Evolutionary conservation across 2,329 filamentous ascomycete species (phyloP).

Genomic region (Coniochaeta pulveracea): DNA sequence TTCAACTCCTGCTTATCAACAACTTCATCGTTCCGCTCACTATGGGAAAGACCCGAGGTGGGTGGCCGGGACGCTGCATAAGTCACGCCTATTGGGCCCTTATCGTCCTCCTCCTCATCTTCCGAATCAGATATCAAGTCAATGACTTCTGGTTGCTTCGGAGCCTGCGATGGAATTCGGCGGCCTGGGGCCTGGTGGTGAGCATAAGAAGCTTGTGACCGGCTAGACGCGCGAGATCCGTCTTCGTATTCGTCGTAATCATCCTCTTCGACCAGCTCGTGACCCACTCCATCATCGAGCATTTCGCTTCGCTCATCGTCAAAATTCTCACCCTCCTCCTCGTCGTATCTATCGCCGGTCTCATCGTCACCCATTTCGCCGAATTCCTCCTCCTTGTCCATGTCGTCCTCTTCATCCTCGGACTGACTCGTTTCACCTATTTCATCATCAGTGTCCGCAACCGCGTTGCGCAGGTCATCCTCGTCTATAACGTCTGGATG

Average conservation of each 20-base stretch:
- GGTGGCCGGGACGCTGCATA: neutral
- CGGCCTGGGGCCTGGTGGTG: neutral
- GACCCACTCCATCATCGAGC: slow-evolving; percentile 8
- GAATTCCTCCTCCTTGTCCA: slow-evolving; percentile 14
- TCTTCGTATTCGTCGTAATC: neutral
- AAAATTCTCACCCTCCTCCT: slow-evolving; percentile 13
- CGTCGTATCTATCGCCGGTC: slow-evolving; percentile 11
- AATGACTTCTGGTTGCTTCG: slow-evolving; percentile 30
- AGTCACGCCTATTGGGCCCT: slow-evolving; percentile 5
- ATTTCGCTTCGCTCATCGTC: slow-evolving; percentile 8
- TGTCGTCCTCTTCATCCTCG: slow-evolving; percentile 8
- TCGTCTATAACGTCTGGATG: slow-evolving; percentile 10
- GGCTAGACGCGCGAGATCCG: slow-evolving; percentile 3
- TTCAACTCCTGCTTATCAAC: slow-evolving; percentile 1
- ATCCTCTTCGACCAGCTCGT: neutral
- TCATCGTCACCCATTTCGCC: slow-evolving; percentile 20
- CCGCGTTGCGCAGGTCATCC: slow-evolving; percentile 9
- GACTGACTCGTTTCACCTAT: slow-evolving; percentile 13
- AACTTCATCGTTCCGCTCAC: neutral
- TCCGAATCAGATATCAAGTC: slow-evolving; percentile 35
- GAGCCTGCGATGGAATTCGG: slow-evolving; percentile 5
- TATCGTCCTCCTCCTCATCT: slow-evolving; percentile 22
- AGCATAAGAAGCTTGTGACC: neutral
- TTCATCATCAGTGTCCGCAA: slow-evolving; percentile 16
- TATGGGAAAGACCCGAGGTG: neutral